Evolutionary conservation across 768 basidiomycete genomes (phyloP).

Genomic region (Boletus rex-veris): DNA sequence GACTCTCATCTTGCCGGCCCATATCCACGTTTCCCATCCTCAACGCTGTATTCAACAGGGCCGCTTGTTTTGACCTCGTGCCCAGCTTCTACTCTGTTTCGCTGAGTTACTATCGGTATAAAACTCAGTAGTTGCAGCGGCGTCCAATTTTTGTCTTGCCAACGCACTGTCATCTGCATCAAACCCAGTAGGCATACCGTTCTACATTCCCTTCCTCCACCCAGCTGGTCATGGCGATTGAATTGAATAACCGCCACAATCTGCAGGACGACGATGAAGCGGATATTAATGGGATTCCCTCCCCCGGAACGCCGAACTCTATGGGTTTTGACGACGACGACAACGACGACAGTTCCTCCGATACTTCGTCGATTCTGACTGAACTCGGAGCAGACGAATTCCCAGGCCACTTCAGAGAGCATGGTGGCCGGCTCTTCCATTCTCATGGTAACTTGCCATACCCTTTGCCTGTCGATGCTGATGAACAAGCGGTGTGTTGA

Average conservation of each 20-base stretch:
- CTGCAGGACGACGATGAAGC: conserved; percentile 18
- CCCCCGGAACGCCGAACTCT: conserved; percentile 6
- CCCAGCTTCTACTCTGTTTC: conserved; percentile 38
- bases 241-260: conserved; percentile 22
- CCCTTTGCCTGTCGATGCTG: conserved; percentile 67
- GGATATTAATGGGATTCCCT: conserved; percentile 8
- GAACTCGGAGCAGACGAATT: conserved; percentile 55
- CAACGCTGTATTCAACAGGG: conserved; percentile 25
- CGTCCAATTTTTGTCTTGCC: conserved; percentile 37
- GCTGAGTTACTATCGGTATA: conserved; percentile 40
- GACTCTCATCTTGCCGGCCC: conserved; percentile 13
- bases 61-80: conserved; percentile 36
- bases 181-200: conserved; percentile 18
- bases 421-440: conserved; percentile 62
- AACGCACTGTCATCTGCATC: conserved; percentile 34
- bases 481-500: conserved; percentile 60
- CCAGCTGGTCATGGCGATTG: conserved; percentile 28
- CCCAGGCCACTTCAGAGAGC: conserved; percentile 56
- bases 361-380: conserved; percentile 40
- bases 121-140: conserved; percentile 38
- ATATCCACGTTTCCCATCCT: conserved; percentile 22
- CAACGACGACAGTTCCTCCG: conserved; percentile 38
- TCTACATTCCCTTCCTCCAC: conserved; percentile 5
- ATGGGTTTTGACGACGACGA: conserved; percentile 24
- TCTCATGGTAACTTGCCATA: conserved; percentile 62